A percentile compares a stretch with the other conserved stretches of the same genome.
Evolutionary conservation across 2,329 filamentous ascomycete species (phyloP).

Genomic region (Penicillium expansum): DNA sequence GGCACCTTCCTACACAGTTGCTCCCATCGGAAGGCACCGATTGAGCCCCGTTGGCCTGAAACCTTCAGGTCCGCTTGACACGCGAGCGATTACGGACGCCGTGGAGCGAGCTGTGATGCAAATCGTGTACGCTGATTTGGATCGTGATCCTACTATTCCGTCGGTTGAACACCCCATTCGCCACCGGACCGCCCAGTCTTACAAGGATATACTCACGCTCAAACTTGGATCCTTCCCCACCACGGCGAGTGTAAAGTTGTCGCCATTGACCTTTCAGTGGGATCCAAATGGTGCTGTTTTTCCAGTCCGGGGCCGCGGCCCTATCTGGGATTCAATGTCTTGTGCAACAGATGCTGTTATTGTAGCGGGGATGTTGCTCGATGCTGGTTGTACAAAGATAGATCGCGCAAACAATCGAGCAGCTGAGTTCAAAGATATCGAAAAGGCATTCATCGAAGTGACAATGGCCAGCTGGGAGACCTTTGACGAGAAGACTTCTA

Average conservation of each 20-base stretch:
- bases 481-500: conserved; percentile 12
- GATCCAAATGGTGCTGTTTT: conserved; percentile 21
- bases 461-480: conserved; percentile 33
- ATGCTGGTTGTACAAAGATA: conserved; percentile 35
- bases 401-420: conserved; percentile 27
- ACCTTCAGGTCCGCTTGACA: background rate
- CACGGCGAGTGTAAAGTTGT: conserved; percentile 19
- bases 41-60: background rate
- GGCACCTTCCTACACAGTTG: background rate
- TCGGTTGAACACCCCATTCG: conserved; percentile 7
- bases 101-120: conserved; percentile 29
- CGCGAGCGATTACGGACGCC: conserved; percentile 14
- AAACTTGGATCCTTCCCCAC: conserved; percentile 17
- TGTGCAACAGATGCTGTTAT: conserved; percentile 33
- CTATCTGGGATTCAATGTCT: conserved; percentile 25
- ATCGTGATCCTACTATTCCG: conserved; percentile 27
- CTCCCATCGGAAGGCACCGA: background rate
- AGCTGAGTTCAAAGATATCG: conserved; percentile 12
- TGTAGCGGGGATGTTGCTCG: conserved; percentile 36
- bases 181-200: conserved; percentile 12
- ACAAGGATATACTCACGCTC: conserved; percentile 18
- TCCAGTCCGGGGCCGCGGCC: conserved; percentile 33
- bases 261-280: conserved; percentile 10
- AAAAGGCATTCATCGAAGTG: conserved; percentile 29
- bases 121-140: conserved; percentile 30